phyloP scores from a whole-genome alignment of 2,329 filamentous ascomycete species.

The Penicillium sp. region DNA sequence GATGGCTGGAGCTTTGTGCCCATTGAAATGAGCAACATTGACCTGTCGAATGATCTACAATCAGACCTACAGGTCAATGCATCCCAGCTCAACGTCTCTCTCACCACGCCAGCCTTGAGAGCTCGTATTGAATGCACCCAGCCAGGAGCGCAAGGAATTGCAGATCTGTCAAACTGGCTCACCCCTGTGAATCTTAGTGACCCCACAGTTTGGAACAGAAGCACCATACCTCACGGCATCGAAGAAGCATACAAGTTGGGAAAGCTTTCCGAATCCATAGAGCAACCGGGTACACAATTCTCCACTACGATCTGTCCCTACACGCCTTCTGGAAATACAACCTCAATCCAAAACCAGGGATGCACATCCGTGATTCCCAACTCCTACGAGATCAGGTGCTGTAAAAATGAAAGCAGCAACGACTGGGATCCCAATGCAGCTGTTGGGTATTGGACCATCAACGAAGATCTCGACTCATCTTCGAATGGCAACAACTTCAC shows the following conservation, averaged over 20 bases:
- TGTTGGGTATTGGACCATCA: conserved; percentile 14
- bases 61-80: background rate
- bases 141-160: background rate
- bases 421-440: conserved; percentile 1
- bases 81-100: conserved; percentile 6
- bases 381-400: conserved; percentile 8
- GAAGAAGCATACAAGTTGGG: background rate
- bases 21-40: background rate
- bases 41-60: background rate
- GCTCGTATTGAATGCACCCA: conserved; percentile 13
- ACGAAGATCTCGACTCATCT: background rate
- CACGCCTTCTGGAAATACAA: too few species aligned
- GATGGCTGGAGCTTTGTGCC: conserved; percentile 19
- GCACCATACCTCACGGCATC: conserved; percentile 5
- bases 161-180: conserved; percentile 8
- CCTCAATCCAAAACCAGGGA: background rate
- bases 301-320: too few species aligned
- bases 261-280: too few species aligned
- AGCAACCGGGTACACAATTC: too few species aligned
- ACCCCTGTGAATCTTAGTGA: conserved; percentile 3
- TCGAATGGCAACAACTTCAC: conserved; percentile 12
- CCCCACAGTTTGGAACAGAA: conserved; percentile 6
- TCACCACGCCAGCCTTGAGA: conserved; percentile 12
- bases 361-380: conserved; percentile 13
- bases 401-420: conserved; percentile 8